A percentile compares a stretch with the other conserved stretches of the same genome.
Conservation (phyloP, 73 alveolate genomes). For the Urostyla sp. region DNA sequence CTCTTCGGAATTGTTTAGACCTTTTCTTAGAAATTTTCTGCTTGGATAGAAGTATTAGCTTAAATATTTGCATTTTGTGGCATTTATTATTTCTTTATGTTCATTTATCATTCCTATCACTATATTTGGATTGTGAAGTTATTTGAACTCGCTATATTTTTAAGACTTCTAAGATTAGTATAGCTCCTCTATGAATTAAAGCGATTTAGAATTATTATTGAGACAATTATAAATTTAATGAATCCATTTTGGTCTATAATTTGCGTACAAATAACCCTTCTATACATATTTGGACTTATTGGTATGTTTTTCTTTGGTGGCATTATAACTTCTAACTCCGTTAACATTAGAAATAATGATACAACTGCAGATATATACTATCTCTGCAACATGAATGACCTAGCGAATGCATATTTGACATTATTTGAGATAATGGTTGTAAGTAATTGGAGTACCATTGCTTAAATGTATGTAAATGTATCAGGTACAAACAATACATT, state of each 20-base stretch:
- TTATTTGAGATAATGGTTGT: constrained; percentile 75
- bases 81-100: too few relatives aligned
- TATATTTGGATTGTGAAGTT: too few relatives aligned
- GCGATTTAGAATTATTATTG: constrained; percentile 46
- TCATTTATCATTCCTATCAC: too few relatives aligned
- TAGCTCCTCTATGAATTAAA: constrained; percentile 40
- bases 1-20: too few relatives aligned
- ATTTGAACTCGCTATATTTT: background rate
- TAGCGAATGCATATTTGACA: constrained; percentile 65
- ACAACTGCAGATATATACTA: constrained; percentile 58
- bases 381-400: constrained; percentile 74
- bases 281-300: constrained; percentile 67
- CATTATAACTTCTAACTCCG: background rate
- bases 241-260: constrained; percentile 62
- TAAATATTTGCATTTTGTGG: too few relatives aligned
- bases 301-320: constrained; percentile 80
- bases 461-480: constrained; percentile 56
- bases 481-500: constrained; percentile 4
- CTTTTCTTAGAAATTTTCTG: too few relatives aligned
- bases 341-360: constrained; percentile 35
- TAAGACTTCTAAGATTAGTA: constrained; percentile 35
- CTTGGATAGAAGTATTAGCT: too few relatives aligned
- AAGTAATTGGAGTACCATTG: constrained; percentile 72
- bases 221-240: constrained; percentile 44
- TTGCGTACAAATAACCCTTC: constrained; percentile 60